Conservation (phyloP, 2,329 filamentous ascomycete genomes). For the Periconia digitata region DNA sequence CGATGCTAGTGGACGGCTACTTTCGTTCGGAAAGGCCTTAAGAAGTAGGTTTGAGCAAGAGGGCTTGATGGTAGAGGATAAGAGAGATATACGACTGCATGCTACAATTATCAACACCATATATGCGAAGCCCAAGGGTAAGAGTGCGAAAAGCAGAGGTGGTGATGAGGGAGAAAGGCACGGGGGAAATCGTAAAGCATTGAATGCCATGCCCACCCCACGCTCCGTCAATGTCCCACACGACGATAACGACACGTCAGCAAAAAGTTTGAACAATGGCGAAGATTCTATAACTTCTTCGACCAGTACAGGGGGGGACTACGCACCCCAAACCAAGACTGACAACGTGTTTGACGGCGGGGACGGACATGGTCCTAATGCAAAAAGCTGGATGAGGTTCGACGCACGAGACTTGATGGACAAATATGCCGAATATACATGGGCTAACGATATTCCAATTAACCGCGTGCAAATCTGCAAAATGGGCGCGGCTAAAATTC, state of each 20-base stretch:
- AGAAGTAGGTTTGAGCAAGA: slow-evolving; percentile 56
- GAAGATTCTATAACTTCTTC: slow-evolving; percentile 4
- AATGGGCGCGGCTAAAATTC: slow-evolving; percentile 78
- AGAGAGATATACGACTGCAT: slow-evolving; percentile 71
- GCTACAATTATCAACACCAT: slow-evolving; percentile 86
- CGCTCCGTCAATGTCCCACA: not conserved
- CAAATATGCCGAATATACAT: slow-evolving; percentile 65
- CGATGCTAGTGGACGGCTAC: slow-evolving; percentile 56
- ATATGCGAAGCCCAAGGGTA: slow-evolving; percentile 60
- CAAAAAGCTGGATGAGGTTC: slow-evolving; percentile 42
- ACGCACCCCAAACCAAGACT: not conserved
- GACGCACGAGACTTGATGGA: slow-evolving; percentile 49
- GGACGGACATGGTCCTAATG: slow-evolving; percentile 33
- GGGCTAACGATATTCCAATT: slow-evolving; percentile 69
- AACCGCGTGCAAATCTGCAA: slow-evolving; percentile 76
- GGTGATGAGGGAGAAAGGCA: slow-evolving; percentile 5
- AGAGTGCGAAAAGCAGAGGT: slow-evolving; percentile 27
- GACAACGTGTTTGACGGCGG: slow-evolving; percentile 3
- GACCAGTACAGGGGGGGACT: slow-evolving; percentile 12
- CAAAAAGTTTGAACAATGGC: slow-evolving; percentile 4
- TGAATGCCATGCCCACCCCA: not conserved
- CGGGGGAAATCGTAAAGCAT: slow-evolving; percentile 1
- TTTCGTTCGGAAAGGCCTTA: slow-evolving; percentile 61
- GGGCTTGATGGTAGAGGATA: slow-evolving; percentile 60
- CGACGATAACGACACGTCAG: slow-evolving; percentile 8